Evolutionary conservation across 2,329 filamentous ascomycete species (phyloP), one percentile per base, ranked within the genome.

Genomic region (Ascochyta viciae-villosae): DNA sequence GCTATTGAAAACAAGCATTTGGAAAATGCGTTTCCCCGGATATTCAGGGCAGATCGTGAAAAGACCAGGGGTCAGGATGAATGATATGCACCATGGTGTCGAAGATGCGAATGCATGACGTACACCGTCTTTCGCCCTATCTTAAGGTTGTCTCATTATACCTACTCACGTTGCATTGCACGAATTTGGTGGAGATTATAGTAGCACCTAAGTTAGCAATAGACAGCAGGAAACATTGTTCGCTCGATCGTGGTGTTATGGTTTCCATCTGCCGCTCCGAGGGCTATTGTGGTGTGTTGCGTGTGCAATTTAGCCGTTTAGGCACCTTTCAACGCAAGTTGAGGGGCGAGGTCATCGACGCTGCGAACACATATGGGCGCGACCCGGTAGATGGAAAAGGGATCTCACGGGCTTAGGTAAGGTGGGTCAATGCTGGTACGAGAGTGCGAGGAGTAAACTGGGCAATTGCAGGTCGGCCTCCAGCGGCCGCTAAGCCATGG

Each of bases 231-330:
- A 34, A n/a, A 13, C 7, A 34, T 2, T n/a, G 29, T 44, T 43
- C 19, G 15, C 13, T 6, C 29, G 26, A 27, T 35, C 15, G 22
- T 29, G 9, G 6, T 24, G 35, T 29, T 31, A 22, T 15, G n/a
- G 31, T 15, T 22, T 16, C 19, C 33, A 53, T 48, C 35, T 41
- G 41, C 44, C 44, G 51, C 8, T 42, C 10, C 40, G 44, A 33
- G 24, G 24, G n/a, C 33, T 26, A 22, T 24, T 26, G 19, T 15
- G 31, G 37, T 37, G 37, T 37, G 24, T 39, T 44, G 35, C 23
- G 40, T 16, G 46, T 35, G 52, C 43, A 65, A 61, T 71, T 72
- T 71, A 71, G 63, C 70, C 70, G 65, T 71, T 72, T 71, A 71
- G 66, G 63, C 68, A 64, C 45, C 40, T 50, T 31, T 45, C 46